These are phyloP conservation scores for Hirschfeldia incana DNA, from an alignment of 345 rosid genomes.

Conservation along the genomic window DNA sequence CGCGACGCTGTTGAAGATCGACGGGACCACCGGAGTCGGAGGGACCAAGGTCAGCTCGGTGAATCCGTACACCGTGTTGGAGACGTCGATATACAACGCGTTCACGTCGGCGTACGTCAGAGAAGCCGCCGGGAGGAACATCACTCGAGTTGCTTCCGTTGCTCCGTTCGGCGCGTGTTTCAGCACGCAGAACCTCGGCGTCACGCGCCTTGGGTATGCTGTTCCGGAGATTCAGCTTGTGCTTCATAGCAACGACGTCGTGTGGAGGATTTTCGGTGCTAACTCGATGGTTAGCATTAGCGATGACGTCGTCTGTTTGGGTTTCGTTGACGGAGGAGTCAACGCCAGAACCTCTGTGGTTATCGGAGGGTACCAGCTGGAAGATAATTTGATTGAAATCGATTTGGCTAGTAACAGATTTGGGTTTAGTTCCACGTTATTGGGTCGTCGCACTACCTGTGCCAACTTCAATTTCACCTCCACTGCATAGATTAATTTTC, in stretches of 20 bases:
- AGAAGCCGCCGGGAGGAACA: slow-evolving; percentile 46
- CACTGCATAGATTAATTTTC: slow-evolving; percentile 25
- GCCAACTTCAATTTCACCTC: slow-evolving; percentile 72
- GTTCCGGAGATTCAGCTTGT: slow-evolving; percentile 60
- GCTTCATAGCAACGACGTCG: slow-evolving; percentile 47
- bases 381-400: slow-evolving; percentile 56
- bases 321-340: slow-evolving; percentile 68
- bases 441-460: slow-evolving; percentile 55
- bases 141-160: slow-evolving; percentile 48
- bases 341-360: slow-evolving; percentile 60
- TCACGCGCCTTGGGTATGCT: slow-evolving; percentile 57
- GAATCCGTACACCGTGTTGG: slow-evolving; percentile 64
- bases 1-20: slow-evolving; percentile 45
- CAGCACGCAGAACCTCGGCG: slow-evolving; percentile 32
- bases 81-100: slow-evolving; percentile 52
- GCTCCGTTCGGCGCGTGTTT: slow-evolving; percentile 68
- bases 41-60: slow-evolving; percentile 87
- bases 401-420: slow-evolving; percentile 62
- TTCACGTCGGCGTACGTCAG: slow-evolving; percentile 48
- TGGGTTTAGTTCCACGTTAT: slow-evolving; percentile 64
- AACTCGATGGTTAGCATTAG: slow-evolving; percentile 70
- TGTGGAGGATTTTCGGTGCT: slow-evolving; percentile 66
- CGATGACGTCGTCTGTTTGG: slow-evolving; percentile 55
- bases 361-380: slow-evolving; percentile 67
- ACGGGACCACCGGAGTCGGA: slow-evolving; percentile 45